Conservation (phyloP, 129 eudicot genomes). For the Logfia minima region DNA sequence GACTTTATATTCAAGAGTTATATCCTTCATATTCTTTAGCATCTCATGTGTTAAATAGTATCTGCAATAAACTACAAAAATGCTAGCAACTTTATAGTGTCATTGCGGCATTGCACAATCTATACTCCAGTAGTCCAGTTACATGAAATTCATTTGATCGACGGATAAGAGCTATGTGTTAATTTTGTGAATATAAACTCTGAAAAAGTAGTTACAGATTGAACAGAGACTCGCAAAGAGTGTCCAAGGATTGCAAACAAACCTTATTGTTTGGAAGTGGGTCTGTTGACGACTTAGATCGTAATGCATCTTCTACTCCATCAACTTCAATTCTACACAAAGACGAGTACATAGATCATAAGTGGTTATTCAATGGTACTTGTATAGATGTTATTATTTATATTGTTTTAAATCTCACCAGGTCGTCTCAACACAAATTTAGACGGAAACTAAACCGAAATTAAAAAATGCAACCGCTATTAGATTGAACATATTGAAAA, state of each 20-base stretch:
- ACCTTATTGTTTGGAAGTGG: conserved; percentile 53
- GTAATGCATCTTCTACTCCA: conserved; percentile 34
- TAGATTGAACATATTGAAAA: not conserved
- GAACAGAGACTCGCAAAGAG: not conserved
- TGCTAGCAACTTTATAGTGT: not conserved
- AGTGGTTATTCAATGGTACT: not conserved
- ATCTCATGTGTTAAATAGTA: not conserved
- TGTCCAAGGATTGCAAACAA: not conserved
- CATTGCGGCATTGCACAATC: conserved; percentile 6
- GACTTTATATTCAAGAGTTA: conserved; percentile 1
- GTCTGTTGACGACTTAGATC: conserved; percentile 36
- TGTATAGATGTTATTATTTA: not conserved
- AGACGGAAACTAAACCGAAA: not conserved
- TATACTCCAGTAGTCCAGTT: not conserved
- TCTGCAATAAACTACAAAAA: not conserved
- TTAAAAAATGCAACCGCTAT: not conserved
- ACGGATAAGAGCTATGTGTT: not conserved
- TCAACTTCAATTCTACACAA: conserved; percentile 35
- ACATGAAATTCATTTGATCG: not conserved
- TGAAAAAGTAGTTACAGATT: not conserved
- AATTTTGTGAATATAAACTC: not conserved
- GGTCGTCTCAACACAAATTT: not conserved
- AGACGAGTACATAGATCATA: not conserved
- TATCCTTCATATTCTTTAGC: not conserved
- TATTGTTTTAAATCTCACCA: not conserved